Evolutionary conservation across 164 flowering plant species (phyloP).

Genomic region (Vitis rotundifolia): DNA sequence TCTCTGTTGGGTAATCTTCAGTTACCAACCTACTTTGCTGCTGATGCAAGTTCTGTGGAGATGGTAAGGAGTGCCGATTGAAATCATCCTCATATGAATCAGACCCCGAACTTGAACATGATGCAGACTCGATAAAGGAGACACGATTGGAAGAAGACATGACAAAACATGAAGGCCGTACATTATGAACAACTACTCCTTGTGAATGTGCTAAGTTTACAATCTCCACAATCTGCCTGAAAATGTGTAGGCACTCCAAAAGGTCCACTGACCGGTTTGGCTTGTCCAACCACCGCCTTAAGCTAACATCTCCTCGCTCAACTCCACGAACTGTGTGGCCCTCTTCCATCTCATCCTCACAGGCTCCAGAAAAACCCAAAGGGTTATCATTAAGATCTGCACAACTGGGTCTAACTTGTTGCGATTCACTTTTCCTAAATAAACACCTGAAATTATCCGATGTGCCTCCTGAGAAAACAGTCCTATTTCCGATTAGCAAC

Average conservation of each 20-base stretch:
- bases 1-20: slow-evolving; percentile 20
- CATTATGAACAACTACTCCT: slow-evolving; percentile 85
- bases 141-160: slow-evolving; percentile 90
- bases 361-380: slow-evolving; percentile 42
- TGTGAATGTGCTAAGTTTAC: slow-evolving; percentile 86
- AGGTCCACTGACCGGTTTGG: slow-evolving; percentile 66
- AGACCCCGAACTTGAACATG: slow-evolving; percentile 87
- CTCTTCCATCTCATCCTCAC: slow-evolving; percentile 36
- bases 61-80: slow-evolving; percentile 34
- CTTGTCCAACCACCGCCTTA: slow-evolving; percentile 93
- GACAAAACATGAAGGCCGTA: slow-evolving; percentile 91
- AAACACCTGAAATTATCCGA: slow-evolving; percentile 28
- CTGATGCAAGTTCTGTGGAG: slow-evolving; percentile 26
- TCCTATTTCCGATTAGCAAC: slow-evolving; percentile 26
- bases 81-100: slow-evolving; percentile 62
- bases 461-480: slow-evolving; percentile 33
- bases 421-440: slow-evolving; percentile 25
- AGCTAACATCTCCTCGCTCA: slow-evolving; percentile 70
- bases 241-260: slow-evolving; percentile 83
- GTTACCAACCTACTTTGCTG: slow-evolving; percentile 20
- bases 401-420: slow-evolving; percentile 19
- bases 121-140: slow-evolving; percentile 91
- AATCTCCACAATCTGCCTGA: slow-evolving; percentile 82
- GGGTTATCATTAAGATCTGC: slow-evolving; percentile 36
- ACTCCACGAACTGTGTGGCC: slow-evolving; percentile 22